Conservation (phyloP, 306 rosid species). For the Aeschynomene evenia region DNA sequence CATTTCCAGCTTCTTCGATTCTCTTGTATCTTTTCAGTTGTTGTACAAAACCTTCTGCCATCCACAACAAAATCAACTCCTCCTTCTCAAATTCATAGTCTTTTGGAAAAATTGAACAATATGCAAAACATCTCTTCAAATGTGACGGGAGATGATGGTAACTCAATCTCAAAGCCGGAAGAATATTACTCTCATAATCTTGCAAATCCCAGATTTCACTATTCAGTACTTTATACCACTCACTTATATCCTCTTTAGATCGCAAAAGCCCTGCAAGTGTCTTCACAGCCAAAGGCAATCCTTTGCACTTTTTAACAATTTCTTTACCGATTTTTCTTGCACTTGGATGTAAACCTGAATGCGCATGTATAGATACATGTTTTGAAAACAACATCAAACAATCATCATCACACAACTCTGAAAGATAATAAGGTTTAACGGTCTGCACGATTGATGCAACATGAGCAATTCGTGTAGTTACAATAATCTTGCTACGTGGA, state of each 20-base stretch:
- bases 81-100: constrained; percentile 40
- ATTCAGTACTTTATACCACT: constrained; percentile 37
- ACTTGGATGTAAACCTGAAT: constrained; percentile 11
- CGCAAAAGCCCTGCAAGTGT: constrained; percentile 45
- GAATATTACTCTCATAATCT: constrained; percentile 34
- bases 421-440: constrained; percentile 29
- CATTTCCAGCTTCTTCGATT: constrained; percentile 44
- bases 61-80: constrained; percentile 39
- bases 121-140: constrained; percentile 49
- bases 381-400: constrained; percentile 40
- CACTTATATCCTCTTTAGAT: constrained; percentile 28
- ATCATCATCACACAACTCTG: constrained; percentile 30
- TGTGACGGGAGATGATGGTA: constrained; percentile 45
- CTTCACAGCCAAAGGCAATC: constrained; percentile 46
- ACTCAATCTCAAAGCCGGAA: constrained; percentile 48
- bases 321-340: constrained; percentile 31
- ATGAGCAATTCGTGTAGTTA: constrained; percentile 30
- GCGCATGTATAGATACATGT: constrained; percentile 34
- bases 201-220: constrained; percentile 48
- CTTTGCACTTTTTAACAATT: constrained; percentile 42
- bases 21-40: constrained; percentile 27
- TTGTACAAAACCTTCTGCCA: constrained; percentile 46
- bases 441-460: constrained; percentile 48
- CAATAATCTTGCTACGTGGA: constrained; percentile 41
- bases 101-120: constrained; percentile 45